phyloP scores from a whole-genome alignment of 352 stramenopile genomes.

The Thraustochytrium aureum region DNA sequence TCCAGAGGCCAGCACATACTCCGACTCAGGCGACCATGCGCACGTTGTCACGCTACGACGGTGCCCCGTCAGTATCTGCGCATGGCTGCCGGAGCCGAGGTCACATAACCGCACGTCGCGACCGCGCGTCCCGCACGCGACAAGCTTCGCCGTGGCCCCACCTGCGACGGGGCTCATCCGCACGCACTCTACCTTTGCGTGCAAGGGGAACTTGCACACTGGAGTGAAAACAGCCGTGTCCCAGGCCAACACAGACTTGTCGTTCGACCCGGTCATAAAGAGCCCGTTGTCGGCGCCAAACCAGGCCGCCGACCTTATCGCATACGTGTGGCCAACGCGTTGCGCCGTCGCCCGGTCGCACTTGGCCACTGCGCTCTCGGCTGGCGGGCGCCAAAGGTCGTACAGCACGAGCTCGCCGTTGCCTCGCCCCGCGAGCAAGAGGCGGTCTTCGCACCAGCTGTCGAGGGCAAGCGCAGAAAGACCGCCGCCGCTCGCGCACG shows the following conservation, averaged over 20 bases:
- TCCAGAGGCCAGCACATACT: constrained; percentile 48
- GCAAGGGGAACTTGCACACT: constrained; percentile 16
- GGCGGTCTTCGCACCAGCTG: too few species aligned
- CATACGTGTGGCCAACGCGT: constrained; percentile 5
- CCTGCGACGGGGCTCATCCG: neutral
- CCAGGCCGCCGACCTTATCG: constrained; percentile 6
- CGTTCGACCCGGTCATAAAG: constrained; percentile 13
- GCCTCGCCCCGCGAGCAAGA: neutral
- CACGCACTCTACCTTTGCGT: neutral
- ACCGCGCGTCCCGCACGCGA: constrained; percentile 4
- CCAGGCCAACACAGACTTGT: constrained; percentile 19
- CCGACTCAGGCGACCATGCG: constrained; percentile 29
- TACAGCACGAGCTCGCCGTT: neutral
- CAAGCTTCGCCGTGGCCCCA: constrained; percentile 13
- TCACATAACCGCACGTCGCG: constrained; percentile 21
- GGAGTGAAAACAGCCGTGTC: constrained; percentile 35
- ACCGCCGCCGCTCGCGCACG: too few species aligned
- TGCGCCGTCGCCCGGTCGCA: too few species aligned
- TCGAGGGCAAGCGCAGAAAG: too few species aligned
- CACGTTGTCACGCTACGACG: neutral
- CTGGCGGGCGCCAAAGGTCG: constrained; percentile 5
- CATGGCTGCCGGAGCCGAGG: neutral
- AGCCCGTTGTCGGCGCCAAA: constrained; percentile 27
- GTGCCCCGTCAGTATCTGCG: constrained; percentile 50
- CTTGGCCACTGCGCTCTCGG: neutral